Conservation (phyloP, 805 yeast genomes). For the Kodamaea laetipori region DNA sequence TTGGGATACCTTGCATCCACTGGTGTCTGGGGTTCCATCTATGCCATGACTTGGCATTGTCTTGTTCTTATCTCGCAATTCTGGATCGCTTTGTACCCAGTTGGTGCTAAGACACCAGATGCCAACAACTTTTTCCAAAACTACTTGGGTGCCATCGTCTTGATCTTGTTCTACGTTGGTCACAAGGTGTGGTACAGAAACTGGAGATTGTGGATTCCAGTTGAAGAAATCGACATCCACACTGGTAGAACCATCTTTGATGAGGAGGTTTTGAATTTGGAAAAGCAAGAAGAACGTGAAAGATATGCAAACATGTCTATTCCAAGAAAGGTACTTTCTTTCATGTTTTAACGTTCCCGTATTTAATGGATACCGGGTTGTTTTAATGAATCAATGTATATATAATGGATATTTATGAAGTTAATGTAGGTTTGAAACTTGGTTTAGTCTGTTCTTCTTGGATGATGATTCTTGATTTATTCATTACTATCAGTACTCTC, state of each 20-base stretch:
- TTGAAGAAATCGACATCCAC: constrained; percentile 35
- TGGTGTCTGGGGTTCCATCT: constrained; percentile 42
- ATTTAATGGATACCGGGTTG: too few species aligned
- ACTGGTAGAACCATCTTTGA: constrained; percentile 35
- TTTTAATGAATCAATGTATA: background rate
- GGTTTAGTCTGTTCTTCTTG: background rate
- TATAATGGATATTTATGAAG: background rate
- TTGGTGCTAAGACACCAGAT: constrained; percentile 28
- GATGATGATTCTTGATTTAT: background rate
- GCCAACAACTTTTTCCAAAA: constrained; percentile 34
- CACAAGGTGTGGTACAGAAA: constrained; percentile 36
- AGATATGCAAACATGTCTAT: constrained; percentile 10
- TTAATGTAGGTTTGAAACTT: too few species aligned
- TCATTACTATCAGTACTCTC: too few species aligned
- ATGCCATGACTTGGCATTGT: constrained; percentile 33
- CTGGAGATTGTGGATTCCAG: constrained; percentile 30
- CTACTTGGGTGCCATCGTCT: constrained; percentile 37
- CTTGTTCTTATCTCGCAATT: constrained; percentile 45
- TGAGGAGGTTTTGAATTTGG: constrained; percentile 36
- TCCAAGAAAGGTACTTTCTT: constrained; percentile 13
- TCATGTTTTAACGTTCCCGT: constrained; percentile 1
- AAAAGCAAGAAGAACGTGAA: constrained; percentile 22
- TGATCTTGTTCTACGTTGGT: constrained; percentile 32
- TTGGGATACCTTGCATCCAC: constrained; percentile 42
- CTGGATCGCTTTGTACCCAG: constrained; percentile 47